These are phyloP conservation scores for Yamadazyma jaroonii DNA, from an alignment of 1,139 yeast genomes.

Conservation along the genomic window DNA sequence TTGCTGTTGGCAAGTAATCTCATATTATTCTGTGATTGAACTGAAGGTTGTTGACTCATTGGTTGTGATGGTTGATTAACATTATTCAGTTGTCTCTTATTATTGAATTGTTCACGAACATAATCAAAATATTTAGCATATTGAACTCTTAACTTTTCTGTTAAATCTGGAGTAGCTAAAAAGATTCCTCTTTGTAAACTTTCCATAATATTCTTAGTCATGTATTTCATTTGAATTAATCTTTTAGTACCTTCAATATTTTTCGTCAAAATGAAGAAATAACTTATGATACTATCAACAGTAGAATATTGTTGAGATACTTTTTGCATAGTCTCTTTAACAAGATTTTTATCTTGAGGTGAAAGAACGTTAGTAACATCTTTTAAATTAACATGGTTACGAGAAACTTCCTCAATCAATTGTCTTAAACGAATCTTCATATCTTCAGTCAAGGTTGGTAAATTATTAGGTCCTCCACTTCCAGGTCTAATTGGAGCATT, in stretches of 20 bases:
- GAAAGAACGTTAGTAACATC: slow-evolving; percentile 62
- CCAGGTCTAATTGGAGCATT: slow-evolving; percentile 8
- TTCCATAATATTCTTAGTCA: slow-evolving; percentile 75
- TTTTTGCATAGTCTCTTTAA: slow-evolving; percentile 54
- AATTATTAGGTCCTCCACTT: slow-evolving; percentile 5
- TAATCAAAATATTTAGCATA: slow-evolving; percentile 72
- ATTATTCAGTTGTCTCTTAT: slow-evolving; percentile 27
- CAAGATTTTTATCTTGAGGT: slow-evolving; percentile 61
- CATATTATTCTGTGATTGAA: slow-evolving; percentile 6
- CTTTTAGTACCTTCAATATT: slow-evolving; percentile 74
- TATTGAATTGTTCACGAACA: slow-evolving; percentile 50
- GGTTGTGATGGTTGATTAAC: slow-evolving; percentile 8
- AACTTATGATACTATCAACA: slow-evolving; percentile 74
- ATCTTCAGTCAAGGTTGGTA: slow-evolving; percentile 44
- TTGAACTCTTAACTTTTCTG: slow-evolving; percentile 68
- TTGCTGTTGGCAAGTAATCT: slow-evolving; percentile 1
- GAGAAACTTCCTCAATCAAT: slow-evolving; percentile 66
- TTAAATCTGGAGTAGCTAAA: slow-evolving; percentile 65
- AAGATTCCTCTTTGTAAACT: slow-evolving; percentile 59
- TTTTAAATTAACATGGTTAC: slow-evolving; percentile 62
- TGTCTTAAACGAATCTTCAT: slow-evolving; percentile 51
- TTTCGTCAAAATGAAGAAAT: slow-evolving; percentile 70
- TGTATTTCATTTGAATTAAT: slow-evolving; percentile 72
- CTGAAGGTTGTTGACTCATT: slow-evolving; percentile 14
- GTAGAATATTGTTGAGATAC: slow-evolving; percentile 64